These are phyloP conservation scores for Collybia sp. DNA, from an alignment of 768 basidiomycete species.

Conservation along the genomic window DNA sequence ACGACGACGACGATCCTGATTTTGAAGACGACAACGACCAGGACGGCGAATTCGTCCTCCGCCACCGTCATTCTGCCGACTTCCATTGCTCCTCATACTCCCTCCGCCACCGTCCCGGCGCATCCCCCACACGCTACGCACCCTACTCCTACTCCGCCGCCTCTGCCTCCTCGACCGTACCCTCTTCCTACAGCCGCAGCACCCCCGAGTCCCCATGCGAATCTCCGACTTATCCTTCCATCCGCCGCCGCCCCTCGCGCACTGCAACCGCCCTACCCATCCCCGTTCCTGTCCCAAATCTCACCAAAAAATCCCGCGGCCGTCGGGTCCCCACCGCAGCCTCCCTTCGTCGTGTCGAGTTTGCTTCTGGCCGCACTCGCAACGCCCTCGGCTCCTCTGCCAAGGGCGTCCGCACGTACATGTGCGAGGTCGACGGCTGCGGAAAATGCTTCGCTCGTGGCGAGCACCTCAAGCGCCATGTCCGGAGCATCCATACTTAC, in stretches of 20 bases:
- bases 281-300: conserved; percentile 41
- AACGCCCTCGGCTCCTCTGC: conserved; percentile 1
- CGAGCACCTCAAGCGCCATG: conserved; percentile 81
- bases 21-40: conserved; percentile 10
- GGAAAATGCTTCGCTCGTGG: conserved; percentile 76
- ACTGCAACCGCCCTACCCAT: conserved; percentile 26
- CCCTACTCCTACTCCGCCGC: conserved; percentile 9
- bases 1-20: conserved; percentile 4
- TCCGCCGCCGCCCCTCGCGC: conserved; percentile 12
- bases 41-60: conserved; percentile 7
- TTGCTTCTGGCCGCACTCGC: neutral
- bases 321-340: conserved; percentile 41
- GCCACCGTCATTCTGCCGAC: conserved; percentile 4
- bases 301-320: conserved; percentile 46
- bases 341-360: neutral
- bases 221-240: neutral
- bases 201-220: neutral
- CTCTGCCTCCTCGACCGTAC: conserved; percentile 7
- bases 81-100: conserved; percentile 3
- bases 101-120: conserved; percentile 2
- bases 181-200: conserved; percentile 1
- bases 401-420: conserved; percentile 41
- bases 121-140: conserved; percentile 5
- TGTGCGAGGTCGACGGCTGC: conserved; percentile 68
- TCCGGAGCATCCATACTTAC: conserved; percentile 75